Base-by-base conservation (phyloP, 1,139 yeast species). In the Geotrichum fermentans region DNA sequence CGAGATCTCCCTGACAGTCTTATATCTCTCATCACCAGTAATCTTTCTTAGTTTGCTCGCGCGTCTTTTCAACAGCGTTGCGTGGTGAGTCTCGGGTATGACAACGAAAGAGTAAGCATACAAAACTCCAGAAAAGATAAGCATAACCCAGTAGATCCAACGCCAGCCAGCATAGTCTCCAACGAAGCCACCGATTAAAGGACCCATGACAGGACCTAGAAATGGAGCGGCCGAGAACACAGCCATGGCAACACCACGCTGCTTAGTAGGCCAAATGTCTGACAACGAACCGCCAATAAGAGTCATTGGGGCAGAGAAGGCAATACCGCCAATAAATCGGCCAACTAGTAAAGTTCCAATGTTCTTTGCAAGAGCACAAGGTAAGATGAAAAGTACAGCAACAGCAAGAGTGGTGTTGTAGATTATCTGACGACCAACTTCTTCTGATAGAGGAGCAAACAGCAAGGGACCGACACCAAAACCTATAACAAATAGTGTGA, bases 61-160 rank as follows among this genome's bases (percentile, higher is more conserved):
- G 60, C 89, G 77, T 45, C 69, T 75, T 63, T 82, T 84, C 59
- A 89, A 74, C 51, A 88, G 83, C 6, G 84, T 89, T 4, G 95
- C 94, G 8, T 95, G 90, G 66, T 86, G 89, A 24, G 97, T 89
- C 71, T 89, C 97, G 8, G 96, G 96, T 61, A 79, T 70, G 4
- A 79, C 51, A 20, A 66, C 21, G 17, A 80, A 67, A 26, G 82
- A 70, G 46, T 69, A 45, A 8, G 61, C 68, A 58, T 77, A 80
- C 49, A 77, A 68, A 43, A 67, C 65, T 40, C 83, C 82, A 6
- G 82, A 70, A 57, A 81, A 71, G 52, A 83, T 82, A 49, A 82
- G 69, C 50, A 77, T 65, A 21, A 82, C 74, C 80, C 84, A 82
- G 63, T 83, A 83, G 45, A 78, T 68, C 94, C 89, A 83, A 71